A percentile compares a stretch with the other conserved stretches of the same genome.
These are phyloP conservation scores for Cadophora malorum DNA, from an alignment of 2,329 filamentous ascomycete species.

Conservation along the genomic window DNA sequence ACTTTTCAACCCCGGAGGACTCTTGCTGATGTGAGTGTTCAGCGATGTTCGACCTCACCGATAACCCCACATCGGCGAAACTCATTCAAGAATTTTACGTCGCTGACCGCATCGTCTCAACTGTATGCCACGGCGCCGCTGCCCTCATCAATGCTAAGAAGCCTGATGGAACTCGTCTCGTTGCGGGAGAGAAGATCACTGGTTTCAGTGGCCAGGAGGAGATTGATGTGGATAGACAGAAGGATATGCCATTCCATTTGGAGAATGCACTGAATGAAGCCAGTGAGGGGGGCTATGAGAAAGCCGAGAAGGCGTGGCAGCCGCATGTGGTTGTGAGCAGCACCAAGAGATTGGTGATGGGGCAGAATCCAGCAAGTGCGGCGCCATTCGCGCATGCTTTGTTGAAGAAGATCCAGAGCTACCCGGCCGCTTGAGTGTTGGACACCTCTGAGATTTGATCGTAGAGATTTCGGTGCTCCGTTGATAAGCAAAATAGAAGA, in stretches of 20 bases:
- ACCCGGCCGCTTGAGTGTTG: not conserved
- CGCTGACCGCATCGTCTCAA: slow-evolving; percentile 64
- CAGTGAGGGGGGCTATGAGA: slow-evolving; percentile 60
- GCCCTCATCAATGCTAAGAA: slow-evolving; percentile 64
- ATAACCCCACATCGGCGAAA: slow-evolving; percentile 58
- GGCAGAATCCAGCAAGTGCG: slow-evolving; percentile 52
- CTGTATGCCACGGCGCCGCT: slow-evolving; percentile 72
- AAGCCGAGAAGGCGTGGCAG: slow-evolving; percentile 53
- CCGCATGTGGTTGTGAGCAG: slow-evolving; percentile 47
- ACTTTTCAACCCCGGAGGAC: not conserved
- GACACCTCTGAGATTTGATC: no score
- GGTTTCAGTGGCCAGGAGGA: slow-evolving; percentile 63
- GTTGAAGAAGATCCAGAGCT: slow-evolving; percentile 24
- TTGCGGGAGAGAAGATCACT: slow-evolving; percentile 63
- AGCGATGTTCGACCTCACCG: slow-evolving; percentile 71
- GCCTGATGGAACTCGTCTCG: slow-evolving; percentile 56
- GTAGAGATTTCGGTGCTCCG: no score
- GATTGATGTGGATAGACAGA: slow-evolving; percentile 48
- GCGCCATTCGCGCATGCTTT: slow-evolving; percentile 46
- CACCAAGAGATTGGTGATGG: slow-evolving; percentile 49
- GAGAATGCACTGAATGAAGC: slow-evolving; percentile 58
- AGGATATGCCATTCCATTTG: slow-evolving; percentile 64
- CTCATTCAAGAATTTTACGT: slow-evolving; percentile 67
- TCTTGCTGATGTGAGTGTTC: not conserved
- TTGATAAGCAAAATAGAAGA: no score